phyloP scores from a whole-genome alignment of 106 monocot genomes.

The Vanilla planifolia region DNA sequence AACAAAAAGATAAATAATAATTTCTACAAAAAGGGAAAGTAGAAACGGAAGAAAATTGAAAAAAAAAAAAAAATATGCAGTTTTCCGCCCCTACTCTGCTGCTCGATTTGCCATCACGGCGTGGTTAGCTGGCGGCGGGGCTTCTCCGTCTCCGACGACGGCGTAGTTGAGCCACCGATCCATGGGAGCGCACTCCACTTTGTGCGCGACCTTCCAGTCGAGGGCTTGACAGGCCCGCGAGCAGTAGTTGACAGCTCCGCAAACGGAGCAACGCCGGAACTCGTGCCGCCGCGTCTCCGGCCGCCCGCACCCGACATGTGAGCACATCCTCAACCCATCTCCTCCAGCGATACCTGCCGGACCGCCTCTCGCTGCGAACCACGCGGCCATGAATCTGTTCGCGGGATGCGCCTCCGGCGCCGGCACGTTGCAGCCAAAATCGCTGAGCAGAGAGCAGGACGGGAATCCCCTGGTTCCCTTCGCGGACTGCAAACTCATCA shows the following conservation, averaged over 20 bases:
- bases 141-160: too few species aligned
- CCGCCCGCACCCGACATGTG: conserved; percentile 36
- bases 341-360: neutral
- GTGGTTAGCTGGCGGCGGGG: too few species aligned
- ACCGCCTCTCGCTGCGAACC: conserved; percentile 5
- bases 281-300: conserved; percentile 52
- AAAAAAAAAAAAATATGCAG: too few species aligned
- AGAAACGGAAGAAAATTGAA: too few species aligned
- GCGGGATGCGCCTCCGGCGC: conserved; percentile 17
- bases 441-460: conserved; percentile 21
- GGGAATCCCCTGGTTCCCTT: too few species aligned
- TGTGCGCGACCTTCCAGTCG: conserved; percentile 41
- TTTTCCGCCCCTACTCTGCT: too few species aligned
- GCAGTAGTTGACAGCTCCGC: conserved; percentile 46
- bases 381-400: conserved; percentile 42
- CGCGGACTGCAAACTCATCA: conserved; percentile 1
- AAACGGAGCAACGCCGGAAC: conserved; percentile 52
- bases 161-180: neutral
- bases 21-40: too few species aligned
- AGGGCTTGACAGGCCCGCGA: conserved; percentile 49
- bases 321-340: conserved; percentile 38
- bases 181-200: conserved; percentile 17
- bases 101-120: too few species aligned
- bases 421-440: conserved; percentile 26
- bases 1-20: too few species aligned